Percentiles rank a stretch among this genome's conserved stretches.
phyloP scores from a whole-genome alignment of 1,284 basidiomycete species.

The Amylostereum areolatum region DNA sequence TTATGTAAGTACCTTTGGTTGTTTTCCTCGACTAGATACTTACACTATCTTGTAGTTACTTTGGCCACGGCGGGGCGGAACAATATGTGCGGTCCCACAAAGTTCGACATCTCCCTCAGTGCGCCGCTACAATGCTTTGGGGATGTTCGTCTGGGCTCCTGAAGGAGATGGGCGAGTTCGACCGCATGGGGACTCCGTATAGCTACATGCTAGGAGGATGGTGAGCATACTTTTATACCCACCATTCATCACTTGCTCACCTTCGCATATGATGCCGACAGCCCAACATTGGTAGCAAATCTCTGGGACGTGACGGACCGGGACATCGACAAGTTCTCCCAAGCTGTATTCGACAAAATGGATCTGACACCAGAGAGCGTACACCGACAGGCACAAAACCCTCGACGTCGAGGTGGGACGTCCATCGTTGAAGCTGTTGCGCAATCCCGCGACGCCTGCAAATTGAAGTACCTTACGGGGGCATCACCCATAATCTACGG shows the following conservation, averaged over 20 bases:
- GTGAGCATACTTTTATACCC: slow-evolving; percentile 38
- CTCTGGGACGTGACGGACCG: slow-evolving; percentile 98
- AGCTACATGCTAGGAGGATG: slow-evolving; percentile 96
- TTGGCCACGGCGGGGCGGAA: slow-evolving; percentile 94
- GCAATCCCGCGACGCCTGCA: slow-evolving; percentile 73
- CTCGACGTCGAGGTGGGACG: slow-evolving; percentile 19
- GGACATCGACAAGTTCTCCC: slow-evolving; percentile 91
- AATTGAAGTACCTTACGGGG: slow-evolving; percentile 92
- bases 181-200: slow-evolving; percentile 86
- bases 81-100: slow-evolving; percentile 89
- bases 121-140: slow-evolving; percentile 96
- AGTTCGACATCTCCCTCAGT: slow-evolving; percentile 73
- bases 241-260: neutral
- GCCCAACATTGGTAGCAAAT: slow-evolving; percentile 90
- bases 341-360: slow-evolving; percentile 76
- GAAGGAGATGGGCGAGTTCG: slow-evolving; percentile 89
- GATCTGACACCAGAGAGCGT: slow-evolving; percentile 43
- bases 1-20: slow-evolving; percentile 61
- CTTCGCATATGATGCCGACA: slow-evolving; percentile 23
- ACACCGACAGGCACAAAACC: slow-evolving; percentile 16
- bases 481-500: slow-evolving; percentile 94
- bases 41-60: slow-evolving; percentile 58
- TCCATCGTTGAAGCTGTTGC: slow-evolving; percentile 80
- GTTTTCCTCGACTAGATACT: too few species aligned
- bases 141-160: slow-evolving; percentile 93